Evolutionary conservation across 768 basidiomycete genomes (phyloP).

Genomic region (Russula ochroleuca): DNA sequence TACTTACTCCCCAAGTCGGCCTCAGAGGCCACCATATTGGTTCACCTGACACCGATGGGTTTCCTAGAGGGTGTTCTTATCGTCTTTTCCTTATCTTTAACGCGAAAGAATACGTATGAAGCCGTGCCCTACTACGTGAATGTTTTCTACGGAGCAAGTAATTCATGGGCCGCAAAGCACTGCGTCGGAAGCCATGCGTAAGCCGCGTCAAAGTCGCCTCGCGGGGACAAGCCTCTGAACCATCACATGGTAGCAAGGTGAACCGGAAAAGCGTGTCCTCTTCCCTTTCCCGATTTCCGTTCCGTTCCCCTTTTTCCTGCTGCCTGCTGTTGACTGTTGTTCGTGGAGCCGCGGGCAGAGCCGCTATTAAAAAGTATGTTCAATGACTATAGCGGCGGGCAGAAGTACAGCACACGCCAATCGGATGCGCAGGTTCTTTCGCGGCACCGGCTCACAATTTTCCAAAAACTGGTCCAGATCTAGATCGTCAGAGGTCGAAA

Average conservation of each 20-base stretch:
- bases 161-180: slow-evolving; percentile 4
- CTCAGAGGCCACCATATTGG: neutral
- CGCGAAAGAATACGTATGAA: slow-evolving; percentile 15
- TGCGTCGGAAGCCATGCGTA: neutral
- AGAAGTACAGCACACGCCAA: slow-evolving; percentile 14
- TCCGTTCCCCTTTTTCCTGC: slow-evolving; percentile 11
- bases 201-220: neutral
- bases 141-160: neutral
- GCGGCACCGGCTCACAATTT: slow-evolving; percentile 13
- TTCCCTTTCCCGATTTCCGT: slow-evolving; percentile 11
- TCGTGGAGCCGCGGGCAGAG: slow-evolving; percentile 20
- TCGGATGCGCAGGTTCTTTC: slow-evolving; percentile 12
- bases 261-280: slow-evolving; percentile 11
- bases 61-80: slow-evolving; percentile 4
- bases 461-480: neutral
- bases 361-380: slow-evolving; percentile 16
- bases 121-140: neutral
- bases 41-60: slow-evolving; percentile 2
- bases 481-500: slow-evolving; percentile 11
- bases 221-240: neutral
- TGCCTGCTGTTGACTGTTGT: slow-evolving; percentile 13
- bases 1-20: neutral
- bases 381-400: slow-evolving; percentile 15
- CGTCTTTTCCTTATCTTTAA: slow-evolving; percentile 13
- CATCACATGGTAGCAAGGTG: slow-evolving; percentile 6